These are phyloP conservation scores for Lactifluus piperatus DNA, from an alignment of 768 basidiomycete species.

Conservation along the genomic window DNA sequence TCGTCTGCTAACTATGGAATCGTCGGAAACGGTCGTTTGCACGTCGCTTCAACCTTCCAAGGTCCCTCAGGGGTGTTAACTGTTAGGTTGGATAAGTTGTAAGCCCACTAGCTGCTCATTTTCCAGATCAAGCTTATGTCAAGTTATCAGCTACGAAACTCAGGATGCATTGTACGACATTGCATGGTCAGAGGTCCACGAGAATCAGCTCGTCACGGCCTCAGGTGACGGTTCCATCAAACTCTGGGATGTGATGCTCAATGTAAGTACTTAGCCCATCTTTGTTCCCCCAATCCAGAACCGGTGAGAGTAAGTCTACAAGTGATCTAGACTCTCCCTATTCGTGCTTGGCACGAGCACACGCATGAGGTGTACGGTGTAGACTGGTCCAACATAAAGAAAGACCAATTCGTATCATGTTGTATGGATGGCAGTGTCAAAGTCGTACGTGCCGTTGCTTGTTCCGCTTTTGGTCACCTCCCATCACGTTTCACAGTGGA, in stretches of 20 bases:
- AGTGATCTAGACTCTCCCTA: slow-evolving; percentile 67
- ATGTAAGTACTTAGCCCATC: slow-evolving; percentile 38
- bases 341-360: slow-evolving; percentile 92
- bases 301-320: slow-evolving; percentile 27
- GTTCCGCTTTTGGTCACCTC: background rate
- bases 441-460: slow-evolving; percentile 45
- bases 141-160: slow-evolving; percentile 71
- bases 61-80: slow-evolving; percentile 37
- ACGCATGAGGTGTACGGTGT: slow-evolving; percentile 86
- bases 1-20: slow-evolving; percentile 91
- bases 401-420: slow-evolving; percentile 77
- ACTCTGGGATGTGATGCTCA: slow-evolving; percentile 83
- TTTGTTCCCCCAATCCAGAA: slow-evolving; percentile 1
- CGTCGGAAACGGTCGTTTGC: slow-evolving; percentile 90
- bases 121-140: slow-evolving; percentile 18
- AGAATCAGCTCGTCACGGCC: slow-evolving; percentile 84
- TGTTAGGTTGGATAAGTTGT: slow-evolving; percentile 61
- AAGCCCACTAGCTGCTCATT: slow-evolving; percentile 27
- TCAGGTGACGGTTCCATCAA: slow-evolving; percentile 88
- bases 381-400: slow-evolving; percentile 92
- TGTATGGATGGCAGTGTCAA: slow-evolving; percentile 93
- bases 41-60: slow-evolving; percentile 46
- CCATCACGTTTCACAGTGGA: slow-evolving; percentile 53
- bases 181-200: slow-evolving; percentile 93
- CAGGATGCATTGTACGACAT: slow-evolving; percentile 87